Conservation (phyloP, 1,284 basidiomycete genomes). For the Kalmanozyma brasiliensis region DNA sequence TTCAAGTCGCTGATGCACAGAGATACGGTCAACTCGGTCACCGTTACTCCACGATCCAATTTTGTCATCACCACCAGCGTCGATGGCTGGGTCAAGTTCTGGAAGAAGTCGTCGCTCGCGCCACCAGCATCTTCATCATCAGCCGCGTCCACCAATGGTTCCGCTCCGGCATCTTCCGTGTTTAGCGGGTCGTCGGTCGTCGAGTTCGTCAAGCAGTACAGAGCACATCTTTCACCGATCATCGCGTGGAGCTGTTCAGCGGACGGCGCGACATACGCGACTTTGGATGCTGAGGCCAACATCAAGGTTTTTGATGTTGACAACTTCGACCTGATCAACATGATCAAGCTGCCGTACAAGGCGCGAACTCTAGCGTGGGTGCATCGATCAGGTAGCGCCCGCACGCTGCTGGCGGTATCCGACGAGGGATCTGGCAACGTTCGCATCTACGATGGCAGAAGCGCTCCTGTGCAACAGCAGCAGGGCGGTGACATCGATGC, state of each 20-base stretch:
- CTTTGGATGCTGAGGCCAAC: slow-evolving; percentile 70
- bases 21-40: slow-evolving; percentile 87
- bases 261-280: slow-evolving; percentile 92
- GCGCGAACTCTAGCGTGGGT: slow-evolving; percentile 75
- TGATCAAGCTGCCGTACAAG: slow-evolving; percentile 77
- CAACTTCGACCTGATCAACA: slow-evolving; percentile 99
- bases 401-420: slow-evolving; percentile 87
- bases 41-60: slow-evolving; percentile 70
- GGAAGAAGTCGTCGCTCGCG: slow-evolving; percentile 95
- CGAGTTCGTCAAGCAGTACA: slow-evolving; percentile 70
- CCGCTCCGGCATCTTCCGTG: slow-evolving; percentile 10
- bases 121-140: slow-evolving; percentile 79
- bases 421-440: slow-evolving; percentile 81
- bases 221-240: slow-evolving; percentile 86
- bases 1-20: slow-evolving; percentile 99
- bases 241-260: slow-evolving; percentile 84
- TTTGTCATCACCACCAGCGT: slow-evolving; percentile 93
- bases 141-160: neutral
- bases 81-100: slow-evolving; percentile 95
- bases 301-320: slow-evolving; percentile 97
- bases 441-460: slow-evolving; percentile 87
- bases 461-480: neutral
- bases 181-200: slow-evolving; percentile 57
- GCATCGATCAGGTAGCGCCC: slow-evolving; percentile 85
- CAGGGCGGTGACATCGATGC: neutral